A percentile compares a stretch with the other conserved stretches of the same genome.
These are phyloP conservation scores for Russula foetens DNA, from an alignment of 768 basidiomycete species.

Conservation along the genomic window DNA sequence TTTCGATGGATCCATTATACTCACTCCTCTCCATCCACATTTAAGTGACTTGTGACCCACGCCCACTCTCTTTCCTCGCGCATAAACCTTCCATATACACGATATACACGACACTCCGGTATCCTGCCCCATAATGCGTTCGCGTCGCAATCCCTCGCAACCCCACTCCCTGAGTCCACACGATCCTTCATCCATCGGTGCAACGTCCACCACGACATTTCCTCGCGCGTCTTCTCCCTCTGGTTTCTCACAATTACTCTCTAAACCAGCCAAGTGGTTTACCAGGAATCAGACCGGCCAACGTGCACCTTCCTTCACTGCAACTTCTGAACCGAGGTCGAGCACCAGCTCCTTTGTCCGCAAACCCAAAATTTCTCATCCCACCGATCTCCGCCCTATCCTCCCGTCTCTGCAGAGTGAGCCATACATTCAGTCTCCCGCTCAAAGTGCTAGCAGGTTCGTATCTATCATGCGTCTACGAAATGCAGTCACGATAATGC, in stretches of 20 bases:
- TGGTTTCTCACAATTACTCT: constrained; percentile 55
- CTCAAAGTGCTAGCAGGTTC: constrained; percentile 44
- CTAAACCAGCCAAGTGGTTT: constrained; percentile 70
- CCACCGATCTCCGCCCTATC: constrained; percentile 76
- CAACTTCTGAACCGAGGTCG: constrained; percentile 33
- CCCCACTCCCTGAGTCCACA: constrained; percentile 18
- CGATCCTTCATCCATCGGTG: constrained; percentile 9
- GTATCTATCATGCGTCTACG: constrained; percentile 18
- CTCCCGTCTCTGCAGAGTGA: constrained; percentile 39
- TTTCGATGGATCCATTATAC: background rate
- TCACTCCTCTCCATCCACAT: background rate
- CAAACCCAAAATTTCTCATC: constrained; percentile 78
- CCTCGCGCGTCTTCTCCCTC: constrained; percentile 60
- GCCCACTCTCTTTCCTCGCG: background rate
- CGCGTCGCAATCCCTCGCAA: constrained; percentile 15
- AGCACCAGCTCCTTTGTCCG: constrained; percentile 35
- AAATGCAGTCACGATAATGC: background rate
- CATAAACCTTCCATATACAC: background rate
- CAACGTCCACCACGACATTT: constrained; percentile 21
- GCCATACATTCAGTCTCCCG: constrained; percentile 31
- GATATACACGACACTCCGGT: background rate
- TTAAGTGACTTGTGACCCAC: background rate
- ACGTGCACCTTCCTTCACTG: constrained; percentile 39
- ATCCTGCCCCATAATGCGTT: constrained; percentile 6
- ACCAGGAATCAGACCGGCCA: constrained; percentile 12